Evolutionary conservation across 2,329 filamentous ascomycete species (phyloP).

Genomic region (Exophiala aquamarina): DNA sequence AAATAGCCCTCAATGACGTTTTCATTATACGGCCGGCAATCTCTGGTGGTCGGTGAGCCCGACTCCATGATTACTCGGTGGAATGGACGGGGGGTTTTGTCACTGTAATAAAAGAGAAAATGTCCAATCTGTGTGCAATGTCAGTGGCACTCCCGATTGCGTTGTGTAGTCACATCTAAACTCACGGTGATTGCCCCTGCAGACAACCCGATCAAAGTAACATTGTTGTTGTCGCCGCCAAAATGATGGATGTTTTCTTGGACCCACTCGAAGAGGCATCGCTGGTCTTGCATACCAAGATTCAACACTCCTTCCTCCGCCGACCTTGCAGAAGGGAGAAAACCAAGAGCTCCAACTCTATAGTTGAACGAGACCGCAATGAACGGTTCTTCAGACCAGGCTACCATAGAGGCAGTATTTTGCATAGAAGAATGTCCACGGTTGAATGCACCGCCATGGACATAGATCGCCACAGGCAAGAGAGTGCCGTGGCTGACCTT

Average conservation of each 20-base stretch:
- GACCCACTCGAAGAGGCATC: constrained; percentile 36
- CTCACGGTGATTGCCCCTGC: constrained; percentile 38
- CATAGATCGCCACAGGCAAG: constrained; percentile 46
- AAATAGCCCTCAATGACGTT: constrained; percentile 47
- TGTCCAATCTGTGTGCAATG: constrained; percentile 32
- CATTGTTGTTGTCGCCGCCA: constrained; percentile 43
- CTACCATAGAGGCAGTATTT: constrained; percentile 62
- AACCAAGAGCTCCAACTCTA: constrained; percentile 46
- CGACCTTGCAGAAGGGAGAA: constrained; percentile 25
- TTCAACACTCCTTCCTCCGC: constrained; percentile 35
- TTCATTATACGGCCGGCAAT: constrained; percentile 39
- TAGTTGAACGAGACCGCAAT: constrained; percentile 48
- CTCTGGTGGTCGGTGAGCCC: constrained; percentile 48
- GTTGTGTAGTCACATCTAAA: constrained; percentile 21
- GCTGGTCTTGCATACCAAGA: constrained; percentile 43
- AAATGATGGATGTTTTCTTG: constrained; percentile 32
- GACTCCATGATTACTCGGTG: constrained; percentile 50
- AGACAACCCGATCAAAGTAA: constrained; percentile 47
- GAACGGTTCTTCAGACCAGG: constrained; percentile 41
- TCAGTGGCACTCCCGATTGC: background rate
- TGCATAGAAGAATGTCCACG: constrained; percentile 39
- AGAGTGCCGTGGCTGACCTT: constrained; percentile 28
- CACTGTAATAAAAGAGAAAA: constrained; percentile 31
- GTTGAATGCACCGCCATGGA: constrained; percentile 39
- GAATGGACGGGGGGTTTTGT: constrained; percentile 37